Conservation (phyloP, 2,329 filamentous ascomycete genomes). For the Pseudocercospora musae region DNA sequence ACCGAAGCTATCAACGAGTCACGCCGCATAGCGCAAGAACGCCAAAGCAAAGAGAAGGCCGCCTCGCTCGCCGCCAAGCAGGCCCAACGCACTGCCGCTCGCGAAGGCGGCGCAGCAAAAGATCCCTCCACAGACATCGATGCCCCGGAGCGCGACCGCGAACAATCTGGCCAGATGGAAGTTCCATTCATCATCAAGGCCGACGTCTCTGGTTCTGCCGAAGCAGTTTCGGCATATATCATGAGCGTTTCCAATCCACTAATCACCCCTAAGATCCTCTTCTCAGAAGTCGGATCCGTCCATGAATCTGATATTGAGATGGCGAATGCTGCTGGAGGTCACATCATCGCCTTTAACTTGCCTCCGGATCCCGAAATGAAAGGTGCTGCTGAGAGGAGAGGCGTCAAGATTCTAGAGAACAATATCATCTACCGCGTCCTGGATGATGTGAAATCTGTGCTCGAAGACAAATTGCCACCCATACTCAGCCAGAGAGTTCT, state of each 20-base stretch:
- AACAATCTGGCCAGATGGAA: slow-evolving; percentile 51
- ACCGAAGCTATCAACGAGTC: slow-evolving; percentile 74
- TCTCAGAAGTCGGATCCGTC: slow-evolving; percentile 72
- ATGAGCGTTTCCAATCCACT: slow-evolving; percentile 79
- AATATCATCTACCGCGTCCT: slow-evolving; percentile 80
- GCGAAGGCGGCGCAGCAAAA: slow-evolving; percentile 23
- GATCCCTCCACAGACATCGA: slow-evolving; percentile 36
- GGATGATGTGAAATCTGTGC: slow-evolving; percentile 65
- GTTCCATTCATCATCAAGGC: slow-evolving; percentile 87
- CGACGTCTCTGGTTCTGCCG: slow-evolving; percentile 89
- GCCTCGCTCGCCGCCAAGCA: slow-evolving; percentile 36
- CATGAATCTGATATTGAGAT: slow-evolving; percentile 87
- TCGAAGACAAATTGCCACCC: slow-evolving; percentile 69
- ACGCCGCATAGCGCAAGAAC: slow-evolving; percentile 57
- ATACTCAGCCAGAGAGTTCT: slow-evolving; percentile 66
- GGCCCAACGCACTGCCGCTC: slow-evolving; percentile 11
- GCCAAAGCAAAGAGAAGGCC: slow-evolving; percentile 58
- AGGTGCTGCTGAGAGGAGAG: slow-evolving; percentile 64
- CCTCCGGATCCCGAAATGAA: slow-evolving; percentile 62
- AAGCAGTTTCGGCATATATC: slow-evolving; percentile 79
- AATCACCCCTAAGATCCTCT: slow-evolving; percentile 71
- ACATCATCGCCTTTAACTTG: slow-evolving; percentile 85
- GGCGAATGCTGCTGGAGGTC: slow-evolving; percentile 70
- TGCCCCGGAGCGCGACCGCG: slow-evolving; percentile 29
- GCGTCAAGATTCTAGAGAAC: slow-evolving; percentile 77